Evolutionary conservation across 257 asterid genomes (phyloP), one percentile per base, ranked within the genome.

Genomic region (Sherardia arvensis): DNA sequence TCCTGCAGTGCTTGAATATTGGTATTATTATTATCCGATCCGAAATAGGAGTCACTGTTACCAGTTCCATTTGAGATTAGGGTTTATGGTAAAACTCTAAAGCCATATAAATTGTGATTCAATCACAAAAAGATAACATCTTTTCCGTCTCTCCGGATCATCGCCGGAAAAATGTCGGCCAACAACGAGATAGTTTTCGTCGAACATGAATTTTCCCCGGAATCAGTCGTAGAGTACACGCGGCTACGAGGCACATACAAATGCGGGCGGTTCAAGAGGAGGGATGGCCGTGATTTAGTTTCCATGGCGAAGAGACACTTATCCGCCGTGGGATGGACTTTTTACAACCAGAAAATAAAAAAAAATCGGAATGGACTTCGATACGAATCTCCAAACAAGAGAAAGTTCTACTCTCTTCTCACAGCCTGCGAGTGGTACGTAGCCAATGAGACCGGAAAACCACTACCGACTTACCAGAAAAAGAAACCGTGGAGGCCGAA

Each of bases 291-390:
- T 3, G 17, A 43, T 29, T 57, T 38, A 43, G 57, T 68, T 26
- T 11, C 47, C 59, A 78, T 78, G 77, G 96, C 84, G 49, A 89
- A 70, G 79, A 76, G 72, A 67, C 88, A 92, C 77, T 81, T 92
- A 55, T 61, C 77, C 66, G 77, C 83, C 23, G 59, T 34, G 12
- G 97, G 99, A 12, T 92, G 99, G 99, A 67, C 26, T 7, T 65
- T 85, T 18, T 40, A 36, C 62, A 14, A 22, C 58, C 15, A 28
- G 7, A 55, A 0, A 25, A 49, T 18, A 2, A 80, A 68, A 71
- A 61, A 38, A 34, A 17, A 21, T 15, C 29, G 7, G 64, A 74
- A 55, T 73, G 84, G 81, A 69, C 0, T 78, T 48, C 68, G 80
- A 7, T 89, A 80, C 71, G 1, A 8, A 26, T 73, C 99, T n/a